Conservation (phyloP, 495 filamentous ascomycete genomes). For the Margaritispora aquatica region DNA sequence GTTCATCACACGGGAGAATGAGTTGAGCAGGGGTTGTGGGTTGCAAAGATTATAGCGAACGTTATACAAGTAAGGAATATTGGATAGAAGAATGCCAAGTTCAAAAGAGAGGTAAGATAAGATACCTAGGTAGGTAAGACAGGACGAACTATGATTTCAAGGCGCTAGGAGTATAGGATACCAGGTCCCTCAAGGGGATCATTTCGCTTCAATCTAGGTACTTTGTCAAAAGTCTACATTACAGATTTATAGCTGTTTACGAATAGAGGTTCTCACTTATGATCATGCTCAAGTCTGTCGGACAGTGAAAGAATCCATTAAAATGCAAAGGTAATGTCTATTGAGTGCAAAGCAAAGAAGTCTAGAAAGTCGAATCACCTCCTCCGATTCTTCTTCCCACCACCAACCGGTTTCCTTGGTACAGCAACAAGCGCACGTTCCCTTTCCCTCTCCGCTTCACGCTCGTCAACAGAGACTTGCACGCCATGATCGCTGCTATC, state of each 20-base stretch:
- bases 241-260: background rate
- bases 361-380: slow-evolving; percentile 1
- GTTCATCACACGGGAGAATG: too few relatives aligned
- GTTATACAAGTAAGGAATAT: background rate
- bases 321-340: slow-evolving; percentile 11
- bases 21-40: background rate
- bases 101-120: background rate
- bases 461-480: slow-evolving; percentile 27
- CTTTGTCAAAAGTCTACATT: background rate
- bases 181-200: background rate
- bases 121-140: background rate
- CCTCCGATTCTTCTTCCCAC: slow-evolving; percentile 10
- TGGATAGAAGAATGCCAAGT: background rate
- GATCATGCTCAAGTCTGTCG: too few relatives aligned
- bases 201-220: background rate
- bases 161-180: background rate
- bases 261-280: too few relatives aligned
- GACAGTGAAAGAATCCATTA: slow-evolving; percentile 1
- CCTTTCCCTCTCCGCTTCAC: slow-evolving; percentile 6
- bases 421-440: slow-evolving; percentile 1
- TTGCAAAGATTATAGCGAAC: background rate
- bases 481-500: slow-evolving; percentile 29
- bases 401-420: slow-evolving; percentile 12
- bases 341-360: slow-evolving; percentile 2
- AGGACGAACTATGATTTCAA: background rate